Evolutionary conservation across 108 stramenopile genomes (phyloP), one percentile per base, ranked within the genome.

Genomic region (Nitzschia sp.): DNA sequence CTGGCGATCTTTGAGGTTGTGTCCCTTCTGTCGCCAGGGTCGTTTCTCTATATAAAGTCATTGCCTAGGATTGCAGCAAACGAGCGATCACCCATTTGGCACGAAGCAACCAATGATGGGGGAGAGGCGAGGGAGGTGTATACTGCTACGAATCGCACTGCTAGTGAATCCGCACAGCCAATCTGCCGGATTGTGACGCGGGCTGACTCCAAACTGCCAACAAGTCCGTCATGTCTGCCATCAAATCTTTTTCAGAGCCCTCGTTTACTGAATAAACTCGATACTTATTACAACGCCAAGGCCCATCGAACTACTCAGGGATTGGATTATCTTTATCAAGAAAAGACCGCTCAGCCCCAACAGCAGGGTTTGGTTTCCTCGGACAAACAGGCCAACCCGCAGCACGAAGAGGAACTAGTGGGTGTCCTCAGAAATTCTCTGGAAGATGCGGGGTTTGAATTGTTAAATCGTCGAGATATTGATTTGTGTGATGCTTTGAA

Each of bases 401-500:
- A 60, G 63, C 25, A 26, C 30, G 27, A 35, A 36, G 18, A 27
- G 48, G 46, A 59, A 47, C 30, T 27, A 35, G 60, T 82, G n/a
- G 73, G 77, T 26, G 62, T 83, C 8, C 46, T 82, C 1, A 73
- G 83, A 63, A 73, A 66, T 55, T 84, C 85, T 1, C 66, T 93
- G 46, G 72, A 88, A 57, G 85, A 93, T 74, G 87, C 89, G 34
- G 92, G 92, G 6, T 93, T 82, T 75, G 62, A 81, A 46, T 72
- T 83, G 9, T 74, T 94, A 66, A 70, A 75, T 11, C 62, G 76
- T 49, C 80, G 93, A 42, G 93, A 94, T 70, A 67, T 90, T 31
- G 88, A 89, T 74, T 75, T 94, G 18, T 91, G 90, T 58, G 79
- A 84, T 3, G 82, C 88, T 35, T 66, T 94, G 6, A 95, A 95